phyloP scores from a whole-genome alignment of 352 stramenopile species.

The Globisporangium emineosum region DNA sequence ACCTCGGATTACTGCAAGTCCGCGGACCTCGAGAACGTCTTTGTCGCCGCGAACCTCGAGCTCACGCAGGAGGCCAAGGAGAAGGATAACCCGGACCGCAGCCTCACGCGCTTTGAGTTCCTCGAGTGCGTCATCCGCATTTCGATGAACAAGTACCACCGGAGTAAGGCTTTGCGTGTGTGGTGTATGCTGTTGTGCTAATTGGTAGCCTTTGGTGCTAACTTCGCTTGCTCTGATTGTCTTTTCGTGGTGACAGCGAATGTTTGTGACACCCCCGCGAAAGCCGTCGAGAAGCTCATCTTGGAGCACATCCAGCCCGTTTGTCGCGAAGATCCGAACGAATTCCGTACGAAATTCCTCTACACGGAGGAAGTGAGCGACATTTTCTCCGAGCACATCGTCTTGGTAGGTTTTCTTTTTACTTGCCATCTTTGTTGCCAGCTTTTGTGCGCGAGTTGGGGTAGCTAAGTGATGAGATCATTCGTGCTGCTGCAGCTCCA shows the following conservation, averaged over 20 bases:
- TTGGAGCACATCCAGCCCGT: conserved; percentile 52
- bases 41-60: conserved; percentile 75
- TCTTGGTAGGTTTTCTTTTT: conserved; percentile 35
- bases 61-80: conserved; percentile 75
- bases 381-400: conserved; percentile 66
- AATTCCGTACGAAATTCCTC: conserved; percentile 64
- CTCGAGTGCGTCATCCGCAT: conserved; percentile 74
- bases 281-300: conserved; percentile 68
- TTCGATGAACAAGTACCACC: conserved; percentile 75
- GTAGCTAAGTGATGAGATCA: background rate
- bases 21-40: conserved; percentile 77
- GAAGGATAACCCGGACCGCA: conserved; percentile 77
- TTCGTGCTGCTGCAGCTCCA: conserved; percentile 36
- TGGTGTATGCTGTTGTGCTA: background rate
- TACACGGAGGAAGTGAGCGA: conserved; percentile 81
- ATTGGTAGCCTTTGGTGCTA: conserved; percentile 6
- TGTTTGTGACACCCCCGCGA: conserved; percentile 59
- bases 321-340: conserved; percentile 56
- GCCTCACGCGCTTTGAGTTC: conserved; percentile 77
- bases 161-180: conserved; percentile 28
- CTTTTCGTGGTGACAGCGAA: conserved; percentile 32
- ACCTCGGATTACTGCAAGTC: conserved; percentile 59
- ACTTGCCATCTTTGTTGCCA: background rate
- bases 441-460: too few species aligned
- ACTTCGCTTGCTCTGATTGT: background rate